Conservation (phyloP, 768 basidiomycete genomes). For the Boletus eberwhitei region DNA sequence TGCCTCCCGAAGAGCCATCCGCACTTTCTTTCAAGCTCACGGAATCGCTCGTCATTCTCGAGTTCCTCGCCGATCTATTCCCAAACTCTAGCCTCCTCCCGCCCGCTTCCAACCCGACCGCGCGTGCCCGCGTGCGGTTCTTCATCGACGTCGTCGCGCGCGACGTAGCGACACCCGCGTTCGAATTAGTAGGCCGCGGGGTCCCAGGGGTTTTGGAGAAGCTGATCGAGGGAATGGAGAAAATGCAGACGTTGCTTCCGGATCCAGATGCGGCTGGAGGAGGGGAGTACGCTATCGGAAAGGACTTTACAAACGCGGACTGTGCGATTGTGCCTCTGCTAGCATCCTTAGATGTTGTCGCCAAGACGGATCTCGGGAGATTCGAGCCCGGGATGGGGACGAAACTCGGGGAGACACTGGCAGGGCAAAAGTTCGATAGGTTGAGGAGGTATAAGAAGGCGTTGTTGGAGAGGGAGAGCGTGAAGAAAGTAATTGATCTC, state of each 20-base stretch:
- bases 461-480: constrained; percentile 39
- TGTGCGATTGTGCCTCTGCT: constrained; percentile 56
- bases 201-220: background rate
- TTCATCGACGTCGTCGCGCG: constrained; percentile 54
- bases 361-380: constrained; percentile 48
- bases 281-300: constrained; percentile 35
- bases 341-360: constrained; percentile 38
- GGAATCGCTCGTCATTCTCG: constrained; percentile 61
- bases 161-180: constrained; percentile 38
- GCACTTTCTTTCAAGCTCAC: constrained; percentile 56
- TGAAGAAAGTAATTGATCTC: constrained; percentile 6
- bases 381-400: constrained; percentile 45
- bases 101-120: constrained; percentile 40
- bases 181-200: constrained; percentile 31
- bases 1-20: constrained; percentile 52
- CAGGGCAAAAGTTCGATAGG: constrained; percentile 42
- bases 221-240: background rate
- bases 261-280: constrained; percentile 41
- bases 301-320: constrained; percentile 58
- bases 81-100: constrained; percentile 48
- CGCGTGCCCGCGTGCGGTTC: constrained; percentile 57
- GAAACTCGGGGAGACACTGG: constrained; percentile 40
- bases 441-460: constrained; percentile 47
- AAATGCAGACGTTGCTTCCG: constrained; percentile 6
- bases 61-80: constrained; percentile 62